Base-by-base conservation (phyloP, 345 rosid genomes). In the Barbarea vulgaris region DNA sequence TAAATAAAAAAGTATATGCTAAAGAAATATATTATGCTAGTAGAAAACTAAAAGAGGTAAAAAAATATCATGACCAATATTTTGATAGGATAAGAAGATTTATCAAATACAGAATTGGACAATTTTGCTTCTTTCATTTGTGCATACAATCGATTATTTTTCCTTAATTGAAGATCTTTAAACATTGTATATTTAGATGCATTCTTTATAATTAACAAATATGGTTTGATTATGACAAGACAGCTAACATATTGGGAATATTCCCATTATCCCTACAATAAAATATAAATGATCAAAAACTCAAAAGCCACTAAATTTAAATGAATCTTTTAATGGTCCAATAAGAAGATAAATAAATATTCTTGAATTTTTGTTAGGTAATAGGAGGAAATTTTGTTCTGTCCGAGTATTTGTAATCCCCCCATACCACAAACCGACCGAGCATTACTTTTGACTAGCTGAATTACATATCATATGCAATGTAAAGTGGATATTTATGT, bases 301-400 rank as follows among this genome's bases (percentile, higher is more conserved):
- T 60, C 63, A 60, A 21, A 51, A 75, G 62, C 69, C 74, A 60
- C 79, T 51, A 39, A 59, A 24, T n/a, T 18, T 6, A 67, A 74
- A 68, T 39, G 55, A 67, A 39, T 48, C 18, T 75, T 36, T 51
- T 27, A 37, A 50, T 50, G 19, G 59, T 27, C 53, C 47, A 59
- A 50, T 37, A 50, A 27, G 21, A 75, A 65, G 13, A 74, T 39
- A 36, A 30, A 8, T 2, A 54, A 62, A 7, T 7, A 66, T 36
- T 67, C 62, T 39, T 75, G 34, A 27, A 50, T 51, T 59, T 50
- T 67, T 68, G 36, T 67, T 68, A 67, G 79, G 69, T 51, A 37
- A 37, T 14, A 27, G 24, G 57, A 34, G n/a, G n/a, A 8, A 6
- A 19, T 18, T 9, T 11, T 18, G 6, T 28, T 27, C 15, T 12